These are phyloP conservation scores for Globisporangium lucens DNA, from an alignment of 352 stramenopile genomes.

Conservation along the genomic window DNA sequence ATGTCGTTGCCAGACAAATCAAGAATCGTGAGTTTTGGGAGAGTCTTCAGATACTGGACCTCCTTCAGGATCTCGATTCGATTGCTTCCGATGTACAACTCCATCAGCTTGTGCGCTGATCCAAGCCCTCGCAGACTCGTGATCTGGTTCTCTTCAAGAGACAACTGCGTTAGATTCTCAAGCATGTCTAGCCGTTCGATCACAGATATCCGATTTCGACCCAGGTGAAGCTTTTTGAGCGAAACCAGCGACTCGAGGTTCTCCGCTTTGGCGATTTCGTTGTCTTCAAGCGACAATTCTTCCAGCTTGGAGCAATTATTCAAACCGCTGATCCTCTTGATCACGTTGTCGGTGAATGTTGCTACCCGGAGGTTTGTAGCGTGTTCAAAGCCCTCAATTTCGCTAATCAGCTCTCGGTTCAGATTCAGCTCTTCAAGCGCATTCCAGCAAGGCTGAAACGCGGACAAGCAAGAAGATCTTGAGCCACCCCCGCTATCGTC, in stretches of 20 bases:
- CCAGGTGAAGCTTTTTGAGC: constrained; percentile 76
- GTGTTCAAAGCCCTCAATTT: constrained; percentile 52
- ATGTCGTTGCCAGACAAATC: constrained; percentile 84
- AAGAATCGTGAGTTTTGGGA: constrained; percentile 86
- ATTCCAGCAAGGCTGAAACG: constrained; percentile 29
- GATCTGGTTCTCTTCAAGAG: constrained; percentile 85
- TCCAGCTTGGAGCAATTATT: constrained; percentile 57
- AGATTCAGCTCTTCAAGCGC: constrained; percentile 64
- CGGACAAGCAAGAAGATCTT: constrained; percentile 4
- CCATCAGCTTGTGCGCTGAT: constrained; percentile 69
- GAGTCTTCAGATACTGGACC: constrained; percentile 71
- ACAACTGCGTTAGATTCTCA: constrained; percentile 70
- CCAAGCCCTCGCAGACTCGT: constrained; percentile 60
- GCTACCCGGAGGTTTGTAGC: constrained; percentile 56
- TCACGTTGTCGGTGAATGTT: constrained; percentile 69
- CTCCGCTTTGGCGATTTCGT: constrained; percentile 66
- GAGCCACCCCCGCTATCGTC: constrained; percentile 7
- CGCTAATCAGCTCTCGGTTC: constrained; percentile 52
- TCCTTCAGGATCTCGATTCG: constrained; percentile 76
- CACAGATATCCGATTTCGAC: constrained; percentile 63
- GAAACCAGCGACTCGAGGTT: constrained; percentile 50
- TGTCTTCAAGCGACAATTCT: constrained; percentile 78
- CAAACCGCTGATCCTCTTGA: constrained; percentile 58
- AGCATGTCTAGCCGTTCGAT: constrained; percentile 64
- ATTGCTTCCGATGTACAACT: constrained; percentile 88